Conservation (phyloP, 2,329 filamentous ascomycete species). For the Ceratocystis diversiconidia region DNA sequence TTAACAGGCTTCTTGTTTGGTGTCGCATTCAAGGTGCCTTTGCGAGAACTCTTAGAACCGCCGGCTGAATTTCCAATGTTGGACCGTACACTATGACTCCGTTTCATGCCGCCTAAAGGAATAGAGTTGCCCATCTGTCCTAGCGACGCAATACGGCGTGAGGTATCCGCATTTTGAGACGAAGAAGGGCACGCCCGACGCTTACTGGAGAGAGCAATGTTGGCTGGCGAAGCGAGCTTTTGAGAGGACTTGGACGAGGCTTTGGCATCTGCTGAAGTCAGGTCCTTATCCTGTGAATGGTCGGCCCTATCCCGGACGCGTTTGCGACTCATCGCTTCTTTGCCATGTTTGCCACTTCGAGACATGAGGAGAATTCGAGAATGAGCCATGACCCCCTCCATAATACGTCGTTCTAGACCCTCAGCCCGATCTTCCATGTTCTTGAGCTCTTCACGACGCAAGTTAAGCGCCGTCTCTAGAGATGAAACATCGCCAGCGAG, state of each 20-base stretch:
- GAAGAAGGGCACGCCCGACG: constrained; percentile 32
- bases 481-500: constrained; percentile 77
- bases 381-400: constrained; percentile 93
- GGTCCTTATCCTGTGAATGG: constrained; percentile 16
- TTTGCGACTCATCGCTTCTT: constrained; percentile 46
- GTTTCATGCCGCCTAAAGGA: constrained; percentile 49
- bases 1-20: constrained; percentile 26
- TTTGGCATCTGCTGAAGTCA: constrained; percentile 17
- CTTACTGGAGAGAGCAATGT: constrained; percentile 41
- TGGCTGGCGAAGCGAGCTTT: constrained; percentile 28
- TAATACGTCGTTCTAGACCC: constrained; percentile 74
- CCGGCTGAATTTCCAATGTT: constrained; percentile 26
- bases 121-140: constrained; percentile 76
- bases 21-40: constrained; percentile 53
- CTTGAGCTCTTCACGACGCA: constrained; percentile 80
- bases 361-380: constrained; percentile 78
- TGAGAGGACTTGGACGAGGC: background rate
- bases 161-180: background rate
- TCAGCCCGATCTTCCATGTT: constrained; percentile 85
- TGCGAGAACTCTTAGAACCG: constrained; percentile 34
- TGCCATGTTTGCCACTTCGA: constrained; percentile 39
- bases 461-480: constrained; percentile 74
- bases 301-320: constrained; percentile 28
- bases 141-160: constrained; percentile 71
- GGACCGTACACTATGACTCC: constrained; percentile 60